Conservation (phyloP, 192 early-diverging fungal species). For the Coemansia sp. region DNA sequence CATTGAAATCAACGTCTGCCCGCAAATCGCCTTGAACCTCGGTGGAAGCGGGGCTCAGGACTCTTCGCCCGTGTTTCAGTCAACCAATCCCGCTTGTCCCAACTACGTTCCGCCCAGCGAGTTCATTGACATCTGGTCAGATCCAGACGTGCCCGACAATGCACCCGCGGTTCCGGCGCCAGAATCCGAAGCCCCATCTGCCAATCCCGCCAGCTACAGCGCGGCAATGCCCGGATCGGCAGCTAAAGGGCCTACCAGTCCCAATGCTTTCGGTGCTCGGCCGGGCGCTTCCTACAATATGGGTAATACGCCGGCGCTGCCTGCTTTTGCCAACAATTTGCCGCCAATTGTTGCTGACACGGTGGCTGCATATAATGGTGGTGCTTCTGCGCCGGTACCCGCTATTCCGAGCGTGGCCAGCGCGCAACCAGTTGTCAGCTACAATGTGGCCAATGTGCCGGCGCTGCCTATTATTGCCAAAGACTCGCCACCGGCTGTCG, state of each 20-base stretch:
- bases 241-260: background rate
- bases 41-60: background rate
- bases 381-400: background rate
- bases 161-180: background rate
- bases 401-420: background rate
- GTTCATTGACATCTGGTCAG: background rate
- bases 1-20: conserved; percentile 33
- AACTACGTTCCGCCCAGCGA: conserved; percentile 35
- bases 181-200: background rate
- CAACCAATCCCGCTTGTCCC: conserved; percentile 37
- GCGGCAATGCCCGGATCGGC: background rate
- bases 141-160: background rate
- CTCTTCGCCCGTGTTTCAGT: conserved; percentile 17
- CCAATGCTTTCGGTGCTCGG: background rate
- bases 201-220: background rate
- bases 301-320: background rate
- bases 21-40: conserved; percentile 8
- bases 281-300: background rate
- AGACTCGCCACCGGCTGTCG: background rate
- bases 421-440: background rate
- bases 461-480: background rate
- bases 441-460: background rate
- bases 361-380: background rate
- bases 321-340: background rate
- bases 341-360: background rate